Evolutionary conservation across 2,329 filamentous ascomycete genomes (phyloP).

Genomic region (Teratosphaeria destructans): DNA sequence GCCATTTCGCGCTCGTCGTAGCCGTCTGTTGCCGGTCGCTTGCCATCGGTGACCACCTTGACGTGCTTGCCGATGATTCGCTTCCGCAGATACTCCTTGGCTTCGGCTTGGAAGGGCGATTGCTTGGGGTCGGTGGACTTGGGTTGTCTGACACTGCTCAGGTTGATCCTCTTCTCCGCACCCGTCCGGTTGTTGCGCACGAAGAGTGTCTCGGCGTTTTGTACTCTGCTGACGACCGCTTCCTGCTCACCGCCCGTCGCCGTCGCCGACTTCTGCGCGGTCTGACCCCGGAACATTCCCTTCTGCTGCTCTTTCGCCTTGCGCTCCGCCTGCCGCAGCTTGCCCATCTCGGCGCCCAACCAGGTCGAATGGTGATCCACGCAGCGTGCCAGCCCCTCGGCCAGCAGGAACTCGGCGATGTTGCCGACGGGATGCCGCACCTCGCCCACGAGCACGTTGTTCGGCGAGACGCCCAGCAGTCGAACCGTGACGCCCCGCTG

Average conservation of each 20-base stretch:
- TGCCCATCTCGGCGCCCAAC: constrained; percentile 78
- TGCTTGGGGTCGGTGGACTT: constrained; percentile 79
- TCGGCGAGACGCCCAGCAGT: constrained; percentile 76
- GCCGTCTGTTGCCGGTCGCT: constrained; percentile 77
- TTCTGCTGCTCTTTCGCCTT: constrained; percentile 65
- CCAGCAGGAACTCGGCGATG: constrained; percentile 82
- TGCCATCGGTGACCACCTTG: constrained; percentile 77
- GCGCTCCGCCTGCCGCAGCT: constrained; percentile 77
- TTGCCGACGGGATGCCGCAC: constrained; percentile 79
- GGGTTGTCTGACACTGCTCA: constrained; percentile 91
- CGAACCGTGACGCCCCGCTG: constrained; percentile 77
- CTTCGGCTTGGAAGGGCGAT: constrained; percentile 78
- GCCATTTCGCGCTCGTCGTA: constrained; percentile 94
- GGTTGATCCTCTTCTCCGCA: constrained; percentile 75
- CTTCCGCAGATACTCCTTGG: constrained; percentile 92
- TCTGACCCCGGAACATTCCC: constrained; percentile 72
- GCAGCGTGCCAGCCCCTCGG: constrained; percentile 82
- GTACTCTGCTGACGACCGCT: constrained; percentile 71
- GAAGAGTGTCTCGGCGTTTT: constrained; percentile 81
- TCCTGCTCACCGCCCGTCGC: constrained; percentile 54
- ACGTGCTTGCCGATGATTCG: constrained; percentile 94
- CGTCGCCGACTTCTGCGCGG: constrained; percentile 51
- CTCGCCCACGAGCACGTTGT: constrained; percentile 81
- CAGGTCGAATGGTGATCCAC: constrained; percentile 93
- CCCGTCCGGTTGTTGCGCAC: constrained; percentile 77